These are phyloP conservation scores for Skeletonema potamos DNA, from an alignment of 108 stramenopile species.

Conservation along the genomic window DNA sequence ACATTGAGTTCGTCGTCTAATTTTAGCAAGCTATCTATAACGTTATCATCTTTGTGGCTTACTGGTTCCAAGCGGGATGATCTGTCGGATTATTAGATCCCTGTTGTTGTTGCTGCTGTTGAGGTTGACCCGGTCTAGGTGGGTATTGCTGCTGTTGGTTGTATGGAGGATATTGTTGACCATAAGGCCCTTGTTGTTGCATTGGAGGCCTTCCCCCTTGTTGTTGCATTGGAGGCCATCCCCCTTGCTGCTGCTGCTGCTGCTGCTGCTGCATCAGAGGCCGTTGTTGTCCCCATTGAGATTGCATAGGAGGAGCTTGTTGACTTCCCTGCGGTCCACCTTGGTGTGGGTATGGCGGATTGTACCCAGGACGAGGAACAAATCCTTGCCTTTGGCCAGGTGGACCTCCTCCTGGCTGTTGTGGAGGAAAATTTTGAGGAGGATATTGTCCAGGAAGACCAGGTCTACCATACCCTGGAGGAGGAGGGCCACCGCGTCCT, in stretches of 20 bases:
- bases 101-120: conserved; percentile 25
- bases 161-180: conserved; percentile 28
- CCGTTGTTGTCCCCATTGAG: conserved; percentile 37
- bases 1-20: not conserved
- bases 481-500: conserved; percentile 37
- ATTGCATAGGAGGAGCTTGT: conserved; percentile 43
- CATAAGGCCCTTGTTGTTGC: conserved; percentile 6
- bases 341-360: conserved; percentile 38
- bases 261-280: conserved; percentile 22
- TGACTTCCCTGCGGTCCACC: conserved; percentile 19
- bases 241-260: conserved; percentile 12
- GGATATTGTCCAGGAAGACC: conserved; percentile 9
- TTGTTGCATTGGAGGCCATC: conserved; percentile 8
- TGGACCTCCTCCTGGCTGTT: conserved; percentile 14
- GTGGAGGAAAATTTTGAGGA: conserved; percentile 24
- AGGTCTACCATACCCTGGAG: conserved; percentile 10
- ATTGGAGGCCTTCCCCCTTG: not conserved
- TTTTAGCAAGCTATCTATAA: not conserved
- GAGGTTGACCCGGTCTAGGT: conserved; percentile 1
- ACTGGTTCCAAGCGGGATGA: conserved; percentile 50
- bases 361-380: conserved; percentile 37
- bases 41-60: not conserved
- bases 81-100: conserved; percentile 18
- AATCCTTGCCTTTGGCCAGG: conserved; percentile 21
- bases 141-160: conserved; percentile 15